A percentile compares a stretch with the other conserved stretches of the same genome.
Evolutionary conservation across 257 asterid species (phyloP).

Genomic region (Solanum chiquidenum): DNA sequence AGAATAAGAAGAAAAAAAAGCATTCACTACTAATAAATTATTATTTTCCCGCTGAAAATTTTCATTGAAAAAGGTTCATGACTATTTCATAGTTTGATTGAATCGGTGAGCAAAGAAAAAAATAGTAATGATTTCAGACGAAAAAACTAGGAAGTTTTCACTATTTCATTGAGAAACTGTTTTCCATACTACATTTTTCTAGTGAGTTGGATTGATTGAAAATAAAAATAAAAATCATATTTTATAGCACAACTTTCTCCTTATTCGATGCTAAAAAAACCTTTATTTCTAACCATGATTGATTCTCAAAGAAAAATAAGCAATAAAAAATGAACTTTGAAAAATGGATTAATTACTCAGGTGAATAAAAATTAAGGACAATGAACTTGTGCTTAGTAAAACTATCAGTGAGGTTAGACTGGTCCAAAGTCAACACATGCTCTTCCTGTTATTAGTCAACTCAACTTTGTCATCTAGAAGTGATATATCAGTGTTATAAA

Average conservation of each 20-base stretch:
- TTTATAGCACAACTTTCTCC: background rate
- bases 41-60: no score
- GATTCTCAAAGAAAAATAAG: background rate
- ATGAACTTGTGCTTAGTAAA: constrained; percentile 42
- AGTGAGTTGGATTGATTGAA: background rate
- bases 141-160: background rate
- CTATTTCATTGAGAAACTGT: background rate
- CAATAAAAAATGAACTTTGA: background rate
- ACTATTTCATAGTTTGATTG: background rate
- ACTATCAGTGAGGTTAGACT: constrained; percentile 37
- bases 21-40: no score
- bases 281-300: no score
- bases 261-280: background rate
- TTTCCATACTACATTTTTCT: background rate
- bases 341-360: constrained; percentile 24
- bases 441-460: constrained; percentile 12
- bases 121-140: background rate
- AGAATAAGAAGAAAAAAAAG: no score
- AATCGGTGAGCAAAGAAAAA: background rate
- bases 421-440: constrained; percentile 57
- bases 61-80: background rate
- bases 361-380: constrained; percentile 70
- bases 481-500: no score
- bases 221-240: background rate
- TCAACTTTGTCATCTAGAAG: background rate